Evolutionary conservation across 345 rosid genomes (phyloP), one percentile per base, ranked within the genome.

Genomic region (Triadica sebifera): DNA sequence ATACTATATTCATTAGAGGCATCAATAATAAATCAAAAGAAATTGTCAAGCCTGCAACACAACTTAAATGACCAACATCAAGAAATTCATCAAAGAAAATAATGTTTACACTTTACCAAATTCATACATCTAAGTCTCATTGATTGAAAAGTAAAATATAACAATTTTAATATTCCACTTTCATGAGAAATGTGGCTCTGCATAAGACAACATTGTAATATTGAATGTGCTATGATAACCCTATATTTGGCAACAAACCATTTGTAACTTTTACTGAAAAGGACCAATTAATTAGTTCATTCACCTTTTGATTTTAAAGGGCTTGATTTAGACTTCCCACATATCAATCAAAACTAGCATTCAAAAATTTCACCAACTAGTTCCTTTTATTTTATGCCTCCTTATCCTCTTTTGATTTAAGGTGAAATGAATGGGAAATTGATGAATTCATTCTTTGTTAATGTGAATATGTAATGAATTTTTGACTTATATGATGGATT

Each of bases 371-470:
- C 70, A 95, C 89, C 83, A 93, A 82, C 70, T 95, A 96, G 70
- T 83, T 93, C 84, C 99, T 84, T 82, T 91, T 90, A 73, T 72
- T 89, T 85, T 95, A 97, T 12, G 96, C 99, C 64, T 72, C 89
- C 82, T 93, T 95, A 75, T 95, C 99, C 86, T 95, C 96, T 86
- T 91, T 95, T 9, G 99, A 78, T 73, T 95, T 95, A 6, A 16
- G 6, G n/a, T n/a, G n/a, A n/a, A n/a, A n/a, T n/a, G n/a, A n/a
- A n/a, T n/a, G n/a, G n/a, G n/a, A n/a, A n/a, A n/a, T n/a, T n/a
- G n/a, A n/a, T n/a, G n/a, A n/a, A n/a, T n/a, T n/a, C n/a, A n/a
- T n/a, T n/a, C n/a, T n/a, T n/a, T n/a, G n/a, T n/a, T n/a, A n/a
- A n/a, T n/a, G n/a, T n/a, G n/a, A n/a, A n/a, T n/a, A n/a, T n/a